Evolutionary conservation across 1,284 basidiomycete species (phyloP), one percentile per base, ranked within the genome.

Genomic region (Cryptococcus jaspeensis): DNA sequence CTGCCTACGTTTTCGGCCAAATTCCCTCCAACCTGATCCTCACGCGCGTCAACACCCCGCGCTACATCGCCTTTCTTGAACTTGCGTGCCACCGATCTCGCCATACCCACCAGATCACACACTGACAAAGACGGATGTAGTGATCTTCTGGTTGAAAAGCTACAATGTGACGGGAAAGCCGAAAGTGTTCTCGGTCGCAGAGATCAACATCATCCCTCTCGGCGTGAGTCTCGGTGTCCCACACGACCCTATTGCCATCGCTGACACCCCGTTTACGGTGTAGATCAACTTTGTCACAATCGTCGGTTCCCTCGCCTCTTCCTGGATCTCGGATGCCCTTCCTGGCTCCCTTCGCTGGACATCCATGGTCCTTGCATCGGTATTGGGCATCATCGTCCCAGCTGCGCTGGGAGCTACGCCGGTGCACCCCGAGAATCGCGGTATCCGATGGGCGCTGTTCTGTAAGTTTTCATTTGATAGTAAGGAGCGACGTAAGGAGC

Each of bases 1-100:
- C 66, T 7, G 67, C 65, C 18, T 69, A 69, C 50, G 65, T 66
- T 18, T 57, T 67, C 38, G 66, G 67, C 13, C 67, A 70, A 50
- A 64, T 70, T 22, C 62, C 62, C 32, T 54, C 50, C 39, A 70
- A 66, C 46, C 50, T 70, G 28, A 49, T 69, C 18, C 52, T 69
- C 9, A 69, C 67, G 9, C 45, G 65, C 42, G 62, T 63, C 38
- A 57, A 55, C 18, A 61, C 65, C 1, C 52, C 65, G 4, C 60
- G 61, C 20, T 69, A 67, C 50, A 67, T 69, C 45, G 65, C 67
- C 15, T 65, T 35, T 59, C 65, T 55, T 18, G 28, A 9, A 35
- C 20, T 8, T 20, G 25, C 9, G 22, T n/a, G 35, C 13, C 18
- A 47, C 8, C 22, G 12, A 13, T 28, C 15, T 23, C n/a, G n/a